Base-by-base conservation (phyloP, 306 rosid genomes). In the Crataegus laevigata region DNA sequence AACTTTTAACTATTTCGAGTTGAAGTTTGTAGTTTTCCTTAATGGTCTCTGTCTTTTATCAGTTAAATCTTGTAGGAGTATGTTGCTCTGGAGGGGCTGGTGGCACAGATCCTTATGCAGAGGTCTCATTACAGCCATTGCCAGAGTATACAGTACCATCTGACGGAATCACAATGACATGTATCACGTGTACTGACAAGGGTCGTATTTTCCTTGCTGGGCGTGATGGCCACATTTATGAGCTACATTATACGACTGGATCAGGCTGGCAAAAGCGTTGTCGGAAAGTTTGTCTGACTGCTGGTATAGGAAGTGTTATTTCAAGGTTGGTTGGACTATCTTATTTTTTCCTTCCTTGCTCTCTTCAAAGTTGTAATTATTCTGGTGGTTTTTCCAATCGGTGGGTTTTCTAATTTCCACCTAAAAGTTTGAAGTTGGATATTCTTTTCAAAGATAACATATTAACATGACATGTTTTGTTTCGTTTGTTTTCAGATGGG, bases 201-300 rank as follows among this genome's bases (percentile, higher is more conserved):
- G 96, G 99, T 73, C 93, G 99, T 65, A 89, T 94, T 77, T 87
- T 94, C 77, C 79, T 94, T 79, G 99, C 97, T 82, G 99, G 99
- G 58, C 97, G 96, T 40, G 99, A 94, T 84, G 90, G 96, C 36
- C 96, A 94, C 85, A 92, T 94, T 83, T 94, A 94, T 77, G 99
- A 92, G 80, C 88, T 94, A 50, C 89, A 82, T 52, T 94, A 94
- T 78, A 84, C 99, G 13, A 87, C 92, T 75, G 94, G 96, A 80
- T 91, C 99, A 42, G 92, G 96, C 84, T 92, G 97, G 97, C 97
- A 94, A 85, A 87, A 87, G 79, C 94, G 96, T 45, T 90, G 97
- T 85, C 82, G 93, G 71, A 94, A 94, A 84, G 79, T 92, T 67
- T 94, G 99, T 83, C 82, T 89, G 62, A 94, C 97, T 78, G 89